Base-by-base conservation (phyloP, 2,329 filamentous ascomycete genomes). In the Plenodomus lindquistii region DNA sequence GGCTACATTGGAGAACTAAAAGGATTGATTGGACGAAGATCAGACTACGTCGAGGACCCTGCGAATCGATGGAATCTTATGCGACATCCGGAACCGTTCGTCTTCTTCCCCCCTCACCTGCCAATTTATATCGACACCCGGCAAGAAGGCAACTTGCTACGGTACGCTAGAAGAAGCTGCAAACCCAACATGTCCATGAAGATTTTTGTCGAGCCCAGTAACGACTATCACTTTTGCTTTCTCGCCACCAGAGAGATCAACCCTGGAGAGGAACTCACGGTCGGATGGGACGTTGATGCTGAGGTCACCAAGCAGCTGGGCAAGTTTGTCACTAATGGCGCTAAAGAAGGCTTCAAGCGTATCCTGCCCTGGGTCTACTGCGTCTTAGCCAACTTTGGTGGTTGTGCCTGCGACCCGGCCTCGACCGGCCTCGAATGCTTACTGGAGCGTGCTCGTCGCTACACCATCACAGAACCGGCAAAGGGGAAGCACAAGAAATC, bases 101-200 rank as follows among this genome's bases (percentile, higher is more conserved):
- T 81, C 40, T 81, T 81, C 69, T 79, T 97, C 72, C 92, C 95
- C 64, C 90, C 91, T 1, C 81, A 86, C 49, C 83, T 97, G 8
- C 93, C 93, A 0, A 82, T 99, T 11, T 96, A 92, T 74, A 94
- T 99, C 64, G 94, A 97, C 72, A 94, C 92, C 9, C 83, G 94
- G 50, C 84, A 84, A 68, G 91, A 96, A 75, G 94, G 93, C 18
- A 96, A 90, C 4, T 77, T 85, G 29, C 85, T 94, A 48, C 88
- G 94, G 37, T 97, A 94, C 67, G 85, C 95, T n/a, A 85, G 94
- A 47, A 85, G 93, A 57, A 97, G 94, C 63, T 99, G 94, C 75
- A 85, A 84, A 52, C 90, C 94, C 1, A 99, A 97, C 65, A 85
- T 94, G n/a, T 81, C 83, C 24, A 79, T 97, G 62, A 92, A 94